Conservation (phyloP, 73 alveolate species). For the Stentor coeruleus region DNA sequence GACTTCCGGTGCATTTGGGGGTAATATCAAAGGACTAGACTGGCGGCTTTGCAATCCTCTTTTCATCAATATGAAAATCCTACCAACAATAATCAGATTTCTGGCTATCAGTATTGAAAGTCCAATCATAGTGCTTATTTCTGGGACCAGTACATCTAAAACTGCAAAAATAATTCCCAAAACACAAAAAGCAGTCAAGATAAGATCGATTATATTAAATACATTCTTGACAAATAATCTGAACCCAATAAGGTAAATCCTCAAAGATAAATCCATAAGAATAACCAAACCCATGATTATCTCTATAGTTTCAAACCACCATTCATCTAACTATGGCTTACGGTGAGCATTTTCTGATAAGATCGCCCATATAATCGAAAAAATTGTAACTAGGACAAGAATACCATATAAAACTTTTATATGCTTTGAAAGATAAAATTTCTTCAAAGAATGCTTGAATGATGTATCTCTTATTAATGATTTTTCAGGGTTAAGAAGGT, state of each 20-base stretch:
- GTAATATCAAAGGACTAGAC: neutral
- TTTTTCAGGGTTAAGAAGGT: neutral
- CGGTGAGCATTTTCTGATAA: neutral
- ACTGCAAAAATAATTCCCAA: neutral
- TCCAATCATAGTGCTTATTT: neutral
- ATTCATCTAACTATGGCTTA: neutral
- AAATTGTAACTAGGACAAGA: neutral
- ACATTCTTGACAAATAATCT: neutral
- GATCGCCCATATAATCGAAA: neutral
- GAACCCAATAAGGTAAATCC: neutral
- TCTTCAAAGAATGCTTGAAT: neutral
- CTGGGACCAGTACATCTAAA: neutral
- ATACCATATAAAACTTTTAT: neutral
- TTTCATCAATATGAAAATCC: neutral
- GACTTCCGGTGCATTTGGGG: neutral
- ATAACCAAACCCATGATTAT: neutral
- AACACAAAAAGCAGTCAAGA: neutral
- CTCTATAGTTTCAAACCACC: neutral
- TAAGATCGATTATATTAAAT: neutral
- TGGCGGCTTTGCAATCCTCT: neutral
- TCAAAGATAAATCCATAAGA: neutral
- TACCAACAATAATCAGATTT: neutral
- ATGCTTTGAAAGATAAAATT: neutral
- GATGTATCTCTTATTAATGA: neutral
- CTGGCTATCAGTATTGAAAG: neutral